Conservation (phyloP, 2,329 filamentous ascomycete genomes). For the Pochonia chlamydosporia region DNA sequence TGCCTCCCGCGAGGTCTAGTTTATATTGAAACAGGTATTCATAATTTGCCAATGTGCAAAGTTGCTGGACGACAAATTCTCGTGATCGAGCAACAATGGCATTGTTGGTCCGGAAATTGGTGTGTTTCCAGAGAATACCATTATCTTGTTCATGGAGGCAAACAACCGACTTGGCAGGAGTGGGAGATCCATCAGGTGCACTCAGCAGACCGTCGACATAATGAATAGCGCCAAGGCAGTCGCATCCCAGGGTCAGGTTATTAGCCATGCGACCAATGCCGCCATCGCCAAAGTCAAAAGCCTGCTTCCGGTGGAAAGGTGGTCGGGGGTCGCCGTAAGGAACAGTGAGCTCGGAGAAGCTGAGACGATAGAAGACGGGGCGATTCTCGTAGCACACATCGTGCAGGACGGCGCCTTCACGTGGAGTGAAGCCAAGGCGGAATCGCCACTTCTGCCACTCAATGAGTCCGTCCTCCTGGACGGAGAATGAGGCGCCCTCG, state of each 20-base stretch:
- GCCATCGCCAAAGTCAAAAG: conserved; percentile 67
- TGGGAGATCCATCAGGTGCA: conserved; percentile 46
- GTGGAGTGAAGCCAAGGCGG: conserved; percentile 61
- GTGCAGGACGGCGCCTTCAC: conserved; percentile 66
- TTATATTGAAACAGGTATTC: conserved; percentile 53
- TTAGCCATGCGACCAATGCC: conserved; percentile 63
- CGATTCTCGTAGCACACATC: conserved; percentile 62
- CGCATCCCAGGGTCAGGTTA: conserved; percentile 62
- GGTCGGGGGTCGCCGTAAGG: conserved; percentile 61
- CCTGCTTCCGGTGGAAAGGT: conserved; percentile 64
- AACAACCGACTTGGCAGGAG: conserved; percentile 50
- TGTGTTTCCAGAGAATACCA: conserved; percentile 67
- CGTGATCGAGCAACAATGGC: conserved; percentile 55
- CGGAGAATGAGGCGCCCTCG: conserved; percentile 60
- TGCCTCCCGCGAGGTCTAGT: conserved; percentile 56
- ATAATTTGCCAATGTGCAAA: conserved; percentile 66
- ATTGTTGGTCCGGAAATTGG: conserved; percentile 59
- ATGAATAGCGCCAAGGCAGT: conserved; percentile 64
- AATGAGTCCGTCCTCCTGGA: conserved; percentile 42
- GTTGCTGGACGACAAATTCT: conserved; percentile 61
- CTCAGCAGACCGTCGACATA: conserved; percentile 54
- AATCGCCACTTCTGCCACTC: conserved; percentile 66
- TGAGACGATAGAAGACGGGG: conserved; percentile 60
- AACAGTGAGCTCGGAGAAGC: conserved; percentile 64
- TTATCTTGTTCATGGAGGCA: conserved; percentile 68